phyloP scores from a whole-genome alignment of 169 alveolate species.

The Blepharisma undulans region DNA sequence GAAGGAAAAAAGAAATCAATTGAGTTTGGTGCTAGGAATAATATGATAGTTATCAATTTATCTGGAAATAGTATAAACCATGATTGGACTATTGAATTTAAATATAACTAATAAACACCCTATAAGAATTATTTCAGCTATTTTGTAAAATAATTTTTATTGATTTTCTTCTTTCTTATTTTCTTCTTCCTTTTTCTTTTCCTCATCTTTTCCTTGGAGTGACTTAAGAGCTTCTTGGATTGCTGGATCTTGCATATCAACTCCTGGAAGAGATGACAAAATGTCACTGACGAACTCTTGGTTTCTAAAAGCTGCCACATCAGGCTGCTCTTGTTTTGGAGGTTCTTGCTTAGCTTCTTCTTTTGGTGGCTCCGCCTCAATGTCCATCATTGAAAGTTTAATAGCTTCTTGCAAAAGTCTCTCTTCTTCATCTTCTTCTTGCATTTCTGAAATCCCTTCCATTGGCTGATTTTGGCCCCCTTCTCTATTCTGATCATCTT shows the following conservation, averaged over 20 bases:
- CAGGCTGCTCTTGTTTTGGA: background rate
- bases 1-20: background rate
- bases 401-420: slow-evolving; percentile 38
- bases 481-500: slow-evolving; percentile 39
- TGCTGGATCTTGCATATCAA: slow-evolving; percentile 59
- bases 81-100: background rate
- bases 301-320: background rate
- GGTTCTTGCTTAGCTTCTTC: background rate
- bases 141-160: background rate
- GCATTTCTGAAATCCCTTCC: background rate
- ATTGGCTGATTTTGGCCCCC: slow-evolving; percentile 17
- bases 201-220: slow-evolving; percentile 31
- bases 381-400: slow-evolving; percentile 1
- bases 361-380: background rate
- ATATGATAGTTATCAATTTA: background rate
- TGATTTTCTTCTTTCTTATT: slow-evolving; percentile 9
- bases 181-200: slow-evolving; percentile 46
- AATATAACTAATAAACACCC: too few relatives aligned
- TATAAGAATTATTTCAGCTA: too few relatives aligned
- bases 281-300: slow-evolving; percentile 19
- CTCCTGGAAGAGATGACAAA: slow-evolving; percentile 59
- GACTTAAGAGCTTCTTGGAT: slow-evolving; percentile 60
- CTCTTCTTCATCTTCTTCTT: slow-evolving; percentile 57
- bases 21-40: background rate
- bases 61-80: background rate